Percentiles rank a stretch among this genome's conserved stretches.
Evolutionary conservation across 2,329 filamentous ascomycete genomes (phyloP).

Genomic region (Colletotrichum plurivorum): DNA sequence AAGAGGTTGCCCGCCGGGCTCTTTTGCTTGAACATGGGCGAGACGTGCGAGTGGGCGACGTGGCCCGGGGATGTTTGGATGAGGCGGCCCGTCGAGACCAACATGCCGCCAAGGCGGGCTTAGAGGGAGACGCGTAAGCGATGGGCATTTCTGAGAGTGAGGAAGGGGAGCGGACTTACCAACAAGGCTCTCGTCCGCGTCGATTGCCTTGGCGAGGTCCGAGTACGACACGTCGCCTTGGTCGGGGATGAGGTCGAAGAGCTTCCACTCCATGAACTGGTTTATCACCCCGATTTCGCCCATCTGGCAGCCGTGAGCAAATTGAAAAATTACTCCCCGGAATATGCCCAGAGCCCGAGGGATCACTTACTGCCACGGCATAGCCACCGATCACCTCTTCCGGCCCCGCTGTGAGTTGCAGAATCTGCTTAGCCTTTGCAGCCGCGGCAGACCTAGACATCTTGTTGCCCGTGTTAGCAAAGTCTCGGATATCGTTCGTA

Average conservation of each 20-base stretch:
- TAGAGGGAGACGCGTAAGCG: constrained; percentile 7
- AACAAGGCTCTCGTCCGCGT: constrained; percentile 44
- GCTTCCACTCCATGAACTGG: constrained; percentile 45
- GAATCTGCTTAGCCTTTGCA: constrained; percentile 9
- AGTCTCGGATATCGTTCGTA: neutral
- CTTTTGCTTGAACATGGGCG: constrained; percentile 31
- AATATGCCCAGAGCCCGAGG: neutral
- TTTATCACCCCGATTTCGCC: constrained; percentile 39
- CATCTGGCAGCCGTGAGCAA: constrained; percentile 3
- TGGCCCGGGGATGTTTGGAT: neutral
- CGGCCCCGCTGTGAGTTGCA: constrained; percentile 5
- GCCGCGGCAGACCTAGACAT: neutral
- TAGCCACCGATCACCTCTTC: constrained; percentile 14
- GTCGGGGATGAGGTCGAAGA: constrained; percentile 47
- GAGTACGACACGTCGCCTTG: constrained; percentile 43
- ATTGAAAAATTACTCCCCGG: neutral
- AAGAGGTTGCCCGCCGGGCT: constrained; percentile 23
- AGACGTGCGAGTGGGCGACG: constrained; percentile 15
- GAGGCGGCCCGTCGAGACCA: constrained; percentile 1
- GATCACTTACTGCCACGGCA: neutral
- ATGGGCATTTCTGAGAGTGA: neutral
- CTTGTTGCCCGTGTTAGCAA: neutral
- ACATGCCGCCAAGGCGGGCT: constrained; percentile 9
- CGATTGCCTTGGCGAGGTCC: constrained; percentile 42
- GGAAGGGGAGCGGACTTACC: constrained; percentile 15